Conservation (phyloP, 2,329 filamentous ascomycete genomes). For the Arthrobotrys conoides region DNA sequence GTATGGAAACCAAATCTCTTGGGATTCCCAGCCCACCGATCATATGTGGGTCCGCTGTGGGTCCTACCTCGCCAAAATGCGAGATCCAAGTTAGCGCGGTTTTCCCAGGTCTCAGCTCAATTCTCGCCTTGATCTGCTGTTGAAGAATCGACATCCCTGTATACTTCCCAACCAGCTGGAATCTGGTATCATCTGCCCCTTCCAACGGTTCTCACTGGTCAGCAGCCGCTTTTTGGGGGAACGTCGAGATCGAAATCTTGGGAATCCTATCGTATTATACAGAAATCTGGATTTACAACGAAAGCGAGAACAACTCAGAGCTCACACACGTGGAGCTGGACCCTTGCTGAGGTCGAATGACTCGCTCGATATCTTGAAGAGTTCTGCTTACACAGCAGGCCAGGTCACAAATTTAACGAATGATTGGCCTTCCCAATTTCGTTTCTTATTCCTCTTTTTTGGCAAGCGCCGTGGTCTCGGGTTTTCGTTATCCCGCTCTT, state of each 20-base stretch:
- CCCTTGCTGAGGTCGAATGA: slow-evolving; percentile 20
- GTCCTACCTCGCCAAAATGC: slow-evolving; percentile 30
- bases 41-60: slow-evolving; percentile 10
- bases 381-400: not conserved
- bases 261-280: not conserved
- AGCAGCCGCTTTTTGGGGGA: not conserved
- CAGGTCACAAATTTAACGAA: not conserved
- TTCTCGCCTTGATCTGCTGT: slow-evolving; percentile 1
- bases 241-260: slow-evolving; percentile 10
- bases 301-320: slow-evolving; percentile 12
- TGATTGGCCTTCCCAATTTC: not conserved
- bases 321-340: slow-evolving; percentile 23
- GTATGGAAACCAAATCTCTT: slow-evolving; percentile 4
- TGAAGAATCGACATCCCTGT: slow-evolving; percentile 48
- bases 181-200: slow-evolving; percentile 16
- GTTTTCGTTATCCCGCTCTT: not conserved
- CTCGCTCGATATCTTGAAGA: not conserved
- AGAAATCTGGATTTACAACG: not conserved
- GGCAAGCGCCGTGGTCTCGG: not conserved
- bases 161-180: slow-evolving; percentile 36
- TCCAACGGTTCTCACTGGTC: slow-evolving; percentile 36
- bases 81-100: slow-evolving; percentile 24
- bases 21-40: slow-evolving; percentile 10
- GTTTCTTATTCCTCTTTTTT: slow-evolving; percentile 2
- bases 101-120: slow-evolving; percentile 17